Evolutionary conservation across 2,329 filamentous ascomycete species (phyloP), one percentile per base, ranked within the genome.

Genomic region (Fusarium hainanense): DNA sequence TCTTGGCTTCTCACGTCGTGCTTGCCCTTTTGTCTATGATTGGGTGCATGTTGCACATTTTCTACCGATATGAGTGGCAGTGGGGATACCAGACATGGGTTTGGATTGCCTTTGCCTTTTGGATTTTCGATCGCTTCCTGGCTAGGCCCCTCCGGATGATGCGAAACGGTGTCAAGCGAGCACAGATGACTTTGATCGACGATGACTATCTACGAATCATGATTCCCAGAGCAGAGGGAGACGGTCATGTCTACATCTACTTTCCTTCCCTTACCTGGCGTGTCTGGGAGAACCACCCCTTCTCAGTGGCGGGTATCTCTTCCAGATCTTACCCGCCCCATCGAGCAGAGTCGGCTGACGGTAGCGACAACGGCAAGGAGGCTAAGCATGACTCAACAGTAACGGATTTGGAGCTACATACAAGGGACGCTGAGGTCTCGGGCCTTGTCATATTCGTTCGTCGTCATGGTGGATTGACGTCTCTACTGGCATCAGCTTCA

Each of bases 231-330:
- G 65, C 76, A 4, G 54, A 68, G 1, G 64, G 60, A 3, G 49
- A 66, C 4, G 76, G 75, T 2, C 63, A 82, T 50, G 72, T 74
- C 41, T 77, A 76, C 43, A 58, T 70, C 10, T 74, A 76, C 64
- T 78, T 76, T 54, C 76, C 76, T 5, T 72, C 74, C 2, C 34
- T 77, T 1, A 75, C 68, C 4, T 76, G 76, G 76, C 71, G 75
- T 18, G 43, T 76, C 23, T 78, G 76, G 77, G 77, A 78, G 43
- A 77, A 72, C 42, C 76, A 78, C 32, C 76, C 77, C 1, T 78
- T 78, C 50, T 78, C 76, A 3, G 71, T 77, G 5, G 68, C 74
- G 11, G 63, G 55, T 9, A 43, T 51, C 46, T 72, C 68, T 50
- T 58, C 65, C 7, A 66, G 64, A 8, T 43, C 46, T 20, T 16